Evolutionary conservation across 805 yeast genomes (phyloP).

Genomic region (Candida gorgasii): DNA sequence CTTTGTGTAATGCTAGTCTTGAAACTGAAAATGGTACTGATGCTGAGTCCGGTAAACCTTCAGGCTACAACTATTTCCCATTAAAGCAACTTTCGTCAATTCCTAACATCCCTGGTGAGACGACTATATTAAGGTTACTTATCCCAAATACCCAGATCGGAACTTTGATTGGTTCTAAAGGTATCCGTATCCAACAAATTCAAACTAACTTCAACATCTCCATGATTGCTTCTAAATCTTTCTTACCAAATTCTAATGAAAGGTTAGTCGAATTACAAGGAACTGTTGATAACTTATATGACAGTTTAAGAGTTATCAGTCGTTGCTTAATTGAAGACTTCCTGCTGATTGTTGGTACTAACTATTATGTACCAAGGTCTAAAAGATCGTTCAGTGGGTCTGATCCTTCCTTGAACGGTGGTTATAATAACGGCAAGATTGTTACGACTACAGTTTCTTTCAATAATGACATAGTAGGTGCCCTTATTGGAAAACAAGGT

Average conservation of each 20-base stretch:
- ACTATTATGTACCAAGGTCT: conserved; percentile 58
- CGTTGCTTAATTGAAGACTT: conserved; percentile 74
- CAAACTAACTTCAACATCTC: conserved; percentile 69
- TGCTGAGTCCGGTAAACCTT: neutral
- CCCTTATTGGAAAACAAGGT: conserved; percentile 85
- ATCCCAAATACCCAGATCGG: conserved; percentile 88
- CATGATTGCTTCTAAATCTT: conserved; percentile 86
- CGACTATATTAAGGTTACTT: conserved; percentile 62
- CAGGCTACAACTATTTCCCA: conserved; percentile 53
- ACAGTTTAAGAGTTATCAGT: conserved; percentile 58
- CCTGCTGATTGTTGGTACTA: conserved; percentile 63
- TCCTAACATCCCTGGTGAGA: conserved; percentile 51
- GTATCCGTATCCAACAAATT: conserved; percentile 74
- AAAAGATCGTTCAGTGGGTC: conserved; percentile 12
- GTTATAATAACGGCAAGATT: conserved; percentile 2
- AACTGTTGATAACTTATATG: conserved; percentile 58
- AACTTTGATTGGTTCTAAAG: conserved; percentile 82
- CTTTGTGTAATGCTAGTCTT: conserved; percentile 48
- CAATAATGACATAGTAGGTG: conserved; percentile 84
- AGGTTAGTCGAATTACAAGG: conserved; percentile 89
- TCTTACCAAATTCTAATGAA: conserved; percentile 78
- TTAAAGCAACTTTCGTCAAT: conserved; percentile 57
- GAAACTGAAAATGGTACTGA: conserved; percentile 9
- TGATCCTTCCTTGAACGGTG: neutral
- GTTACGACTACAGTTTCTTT: conserved; percentile 51